Evolutionary conservation across 148 eudicot species (phyloP).

Genomic region (Talinum fruticosum): DNA sequence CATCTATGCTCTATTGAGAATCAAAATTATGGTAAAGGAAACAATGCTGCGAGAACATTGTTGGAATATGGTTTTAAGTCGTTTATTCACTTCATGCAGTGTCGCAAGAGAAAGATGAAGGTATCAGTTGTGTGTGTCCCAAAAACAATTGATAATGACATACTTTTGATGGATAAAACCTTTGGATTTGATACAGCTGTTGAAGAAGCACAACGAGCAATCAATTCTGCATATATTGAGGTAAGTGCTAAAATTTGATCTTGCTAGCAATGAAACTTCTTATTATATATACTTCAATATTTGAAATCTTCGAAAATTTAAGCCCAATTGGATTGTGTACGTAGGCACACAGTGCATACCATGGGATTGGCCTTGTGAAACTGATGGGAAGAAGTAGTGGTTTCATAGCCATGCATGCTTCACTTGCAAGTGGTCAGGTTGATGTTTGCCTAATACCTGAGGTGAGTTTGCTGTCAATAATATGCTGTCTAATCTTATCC

Average conservation of each 20-base stretch:
- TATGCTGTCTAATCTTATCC: neutral
- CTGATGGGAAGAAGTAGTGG: constrained; percentile 62
- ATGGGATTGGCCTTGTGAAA: constrained; percentile 53
- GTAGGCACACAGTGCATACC: constrained; percentile 53
- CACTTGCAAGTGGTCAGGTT: constrained; percentile 53
- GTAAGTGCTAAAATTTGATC: constrained; percentile 16
- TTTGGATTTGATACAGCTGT: constrained; percentile 59
- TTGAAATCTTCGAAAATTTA: neutral
- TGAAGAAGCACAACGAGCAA: constrained; percentile 54
- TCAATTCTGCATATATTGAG: constrained; percentile 49
- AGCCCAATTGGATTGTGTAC: neutral
- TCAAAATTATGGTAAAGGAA: neutral
- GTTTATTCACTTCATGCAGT: constrained; percentile 25
- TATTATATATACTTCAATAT: neutral
- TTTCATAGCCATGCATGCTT: constrained; percentile 55
- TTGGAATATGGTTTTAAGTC: neutral
- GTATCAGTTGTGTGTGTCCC: constrained; percentile 48
- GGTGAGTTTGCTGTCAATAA: constrained; percentile 22
- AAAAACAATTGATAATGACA: constrained; percentile 53
- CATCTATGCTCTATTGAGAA: neutral
- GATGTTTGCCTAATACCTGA: constrained; percentile 53
- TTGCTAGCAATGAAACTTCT: neutral
- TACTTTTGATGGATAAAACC: constrained; percentile 51
- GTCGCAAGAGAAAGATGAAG: constrained; percentile 46
- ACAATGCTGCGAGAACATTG: neutral